These are phyloP conservation scores for Pichia sp. DNA, from an alignment of 1,139 yeast species.

Conservation along the genomic window DNA sequence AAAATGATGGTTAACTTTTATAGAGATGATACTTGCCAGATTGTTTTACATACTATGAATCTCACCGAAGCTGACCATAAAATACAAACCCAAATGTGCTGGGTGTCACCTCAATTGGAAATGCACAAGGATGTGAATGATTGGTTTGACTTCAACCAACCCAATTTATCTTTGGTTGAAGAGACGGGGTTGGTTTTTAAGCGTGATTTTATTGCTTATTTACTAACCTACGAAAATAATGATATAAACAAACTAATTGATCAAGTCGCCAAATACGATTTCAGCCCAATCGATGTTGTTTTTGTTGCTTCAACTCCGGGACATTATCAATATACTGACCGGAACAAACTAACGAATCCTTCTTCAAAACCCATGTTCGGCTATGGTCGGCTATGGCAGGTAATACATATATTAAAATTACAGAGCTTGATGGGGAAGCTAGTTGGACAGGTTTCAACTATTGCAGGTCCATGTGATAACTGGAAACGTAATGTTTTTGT, in stretches of 20 bases:
- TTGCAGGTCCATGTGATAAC: constrained; percentile 49
- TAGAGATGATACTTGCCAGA: constrained; percentile 40
- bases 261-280: constrained; percentile 38
- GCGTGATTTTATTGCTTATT: constrained; percentile 41
- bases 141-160: constrained; percentile 11
- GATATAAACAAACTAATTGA: constrained; percentile 33
- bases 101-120: constrained; percentile 52
- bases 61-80: constrained; percentile 50
- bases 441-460: constrained; percentile 53
- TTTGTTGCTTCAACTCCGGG: constrained; percentile 60
- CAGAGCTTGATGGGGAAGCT: constrained; percentile 35
- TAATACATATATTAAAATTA: constrained; percentile 36
- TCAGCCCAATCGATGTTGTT: constrained; percentile 45
- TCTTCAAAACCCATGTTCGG: constrained; percentile 38
- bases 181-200: constrained; percentile 34
- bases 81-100: constrained; percentile 59
- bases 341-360: constrained; percentile 6
- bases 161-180: constrained; percentile 8
- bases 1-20: constrained; percentile 63
- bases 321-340: constrained; percentile 16
- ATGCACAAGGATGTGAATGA: constrained; percentile 1
- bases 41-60: constrained; percentile 60
- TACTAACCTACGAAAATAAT: constrained; percentile 38
- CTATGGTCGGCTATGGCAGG: constrained; percentile 45
- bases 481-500: constrained; percentile 46